Conservation (phyloP, 1,139 yeast genomes). For the Martiniozyma asiatica region DNA sequence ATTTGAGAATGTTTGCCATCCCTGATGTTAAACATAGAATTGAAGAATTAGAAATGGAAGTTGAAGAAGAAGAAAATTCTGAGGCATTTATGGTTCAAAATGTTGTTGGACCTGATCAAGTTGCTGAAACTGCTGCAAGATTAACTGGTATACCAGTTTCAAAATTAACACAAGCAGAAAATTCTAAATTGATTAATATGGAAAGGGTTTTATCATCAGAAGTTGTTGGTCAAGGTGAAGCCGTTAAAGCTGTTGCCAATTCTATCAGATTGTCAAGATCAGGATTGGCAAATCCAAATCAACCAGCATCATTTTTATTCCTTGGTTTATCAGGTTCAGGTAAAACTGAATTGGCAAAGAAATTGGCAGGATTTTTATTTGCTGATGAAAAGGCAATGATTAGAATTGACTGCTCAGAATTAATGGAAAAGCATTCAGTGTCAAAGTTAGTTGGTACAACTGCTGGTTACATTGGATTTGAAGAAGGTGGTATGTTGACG, state of each 20-base stretch:
- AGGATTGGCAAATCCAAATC: constrained; percentile 92
- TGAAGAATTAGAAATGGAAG: constrained; percentile 58
- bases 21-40: constrained; percentile 81
- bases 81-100: constrained; percentile 66
- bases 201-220: constrained; percentile 70
- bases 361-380: constrained; percentile 88
- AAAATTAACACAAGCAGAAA: constrained; percentile 90
- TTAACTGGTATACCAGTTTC: constrained; percentile 98
- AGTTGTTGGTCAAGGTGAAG: constrained; percentile 94
- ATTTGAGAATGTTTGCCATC: constrained; percentile 89
- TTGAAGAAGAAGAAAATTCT: constrained; percentile 52
- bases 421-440: constrained; percentile 90
- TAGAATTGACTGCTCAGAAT: constrained; percentile 94
- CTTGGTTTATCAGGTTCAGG: constrained; percentile 96
- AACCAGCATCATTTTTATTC: constrained; percentile 92
- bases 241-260: constrained; percentile 91
- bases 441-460: constrained; percentile 94
- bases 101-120: constrained; percentile 86
- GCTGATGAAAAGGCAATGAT: constrained; percentile 95
- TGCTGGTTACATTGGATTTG: constrained; percentile 96
- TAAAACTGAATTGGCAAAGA: constrained; percentile 95
- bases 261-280: constrained; percentile 89
- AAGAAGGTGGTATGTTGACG: constrained; percentile 93
- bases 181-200: constrained; percentile 86
- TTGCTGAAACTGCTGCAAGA: constrained; percentile 94